Evolutionary conservation across 192 early-diverging fungal species (phyloP).

Genomic region (Coemansia sp.): DNA sequence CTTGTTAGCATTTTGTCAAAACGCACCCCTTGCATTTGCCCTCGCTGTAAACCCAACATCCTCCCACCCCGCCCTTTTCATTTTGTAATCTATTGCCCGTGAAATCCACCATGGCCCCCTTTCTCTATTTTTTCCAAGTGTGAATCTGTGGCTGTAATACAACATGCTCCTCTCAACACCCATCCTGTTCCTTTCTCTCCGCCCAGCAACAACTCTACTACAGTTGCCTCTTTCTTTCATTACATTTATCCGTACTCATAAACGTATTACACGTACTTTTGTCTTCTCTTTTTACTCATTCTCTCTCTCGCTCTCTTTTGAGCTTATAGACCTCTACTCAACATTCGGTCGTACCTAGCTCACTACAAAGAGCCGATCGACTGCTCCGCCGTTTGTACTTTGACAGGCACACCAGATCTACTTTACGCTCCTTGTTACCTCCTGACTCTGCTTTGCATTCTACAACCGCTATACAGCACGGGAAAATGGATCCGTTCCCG

Average conservation of each 20-base stretch:
- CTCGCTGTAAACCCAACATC: neutral
- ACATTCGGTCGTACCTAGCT: neutral
- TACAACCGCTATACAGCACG: neutral
- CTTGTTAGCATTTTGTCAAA: constrained; percentile 1
- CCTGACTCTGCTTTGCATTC: neutral
- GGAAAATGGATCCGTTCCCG: constrained; percentile 37
- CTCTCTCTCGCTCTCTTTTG: neutral
- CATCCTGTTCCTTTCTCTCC: constrained; percentile 8
- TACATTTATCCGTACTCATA: neutral
- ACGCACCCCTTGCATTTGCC: neutral
- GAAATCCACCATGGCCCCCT: constrained; percentile 7
- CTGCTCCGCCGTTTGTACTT: neutral
- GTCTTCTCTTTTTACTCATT: neutral
- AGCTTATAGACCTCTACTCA: neutral
- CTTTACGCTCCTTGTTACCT: neutral
- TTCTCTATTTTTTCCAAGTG: neutral
- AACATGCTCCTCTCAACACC: constrained; percentile 1
- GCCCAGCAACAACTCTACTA: neutral
- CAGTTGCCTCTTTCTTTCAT: neutral
- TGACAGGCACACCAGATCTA: neutral
- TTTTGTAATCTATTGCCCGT: constrained; percentile 12
- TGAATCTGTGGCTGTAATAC: constrained; percentile 9
- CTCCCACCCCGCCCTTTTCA: constrained; percentile 17
- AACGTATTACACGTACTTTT: neutral
- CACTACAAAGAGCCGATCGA: neutral